A percentile compares a stretch with the other conserved stretches of the same genome.
Conservation (phyloP, 1,284 basidiomycete genomes). For the Fistulinella staudtii region DNA sequence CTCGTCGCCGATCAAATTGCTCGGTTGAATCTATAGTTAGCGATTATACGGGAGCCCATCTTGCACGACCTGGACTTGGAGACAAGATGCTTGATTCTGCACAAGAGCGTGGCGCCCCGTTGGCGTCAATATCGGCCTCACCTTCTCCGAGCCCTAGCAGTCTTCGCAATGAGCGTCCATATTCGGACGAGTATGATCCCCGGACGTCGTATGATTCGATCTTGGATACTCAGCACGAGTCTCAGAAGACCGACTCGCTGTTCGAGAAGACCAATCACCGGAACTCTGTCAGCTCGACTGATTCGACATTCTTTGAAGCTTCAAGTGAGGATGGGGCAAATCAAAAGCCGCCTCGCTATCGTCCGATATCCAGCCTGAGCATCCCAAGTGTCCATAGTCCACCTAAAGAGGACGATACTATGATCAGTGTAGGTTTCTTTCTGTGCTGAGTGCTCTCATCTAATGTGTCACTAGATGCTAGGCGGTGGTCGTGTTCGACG, state of each 20-base stretch:
- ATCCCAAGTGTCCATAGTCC: slow-evolving; percentile 48
- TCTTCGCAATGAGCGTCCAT: slow-evolving; percentile 1
- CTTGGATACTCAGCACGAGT: slow-evolving; percentile 41
- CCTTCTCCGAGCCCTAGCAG: slow-evolving; percentile 46
- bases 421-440: slow-evolving; percentile 60
- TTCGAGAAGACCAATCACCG: slow-evolving; percentile 60
- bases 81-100: slow-evolving; percentile 83
- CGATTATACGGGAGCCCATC: slow-evolving; percentile 52
- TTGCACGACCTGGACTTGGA: slow-evolving; percentile 73
- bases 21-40: slow-evolving; percentile 67
- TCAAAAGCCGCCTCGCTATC: slow-evolving; percentile 42
- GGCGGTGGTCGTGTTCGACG: slow-evolving; percentile 71
- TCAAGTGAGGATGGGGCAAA: slow-evolving; percentile 21
- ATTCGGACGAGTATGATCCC: slow-evolving; percentile 27
- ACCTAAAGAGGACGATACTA: slow-evolving; percentile 67
- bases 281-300: slow-evolving; percentile 48
- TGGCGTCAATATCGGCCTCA: slow-evolving; percentile 67
- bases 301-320: slow-evolving; percentile 62
- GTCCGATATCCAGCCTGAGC: slow-evolving; percentile 64
- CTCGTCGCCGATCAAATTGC: slow-evolving; percentile 52
- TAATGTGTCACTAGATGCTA: slow-evolving; percentile 56
- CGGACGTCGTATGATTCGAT: slow-evolving; percentile 57
- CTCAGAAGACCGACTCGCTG: slow-evolving; percentile 48
- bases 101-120: slow-evolving; percentile 54
- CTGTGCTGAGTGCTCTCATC: not conserved